Evolutionary conservation across 2,329 filamentous ascomycete genomes (phyloP).

Genomic region (Mycosphaerella arachidis): DNA sequence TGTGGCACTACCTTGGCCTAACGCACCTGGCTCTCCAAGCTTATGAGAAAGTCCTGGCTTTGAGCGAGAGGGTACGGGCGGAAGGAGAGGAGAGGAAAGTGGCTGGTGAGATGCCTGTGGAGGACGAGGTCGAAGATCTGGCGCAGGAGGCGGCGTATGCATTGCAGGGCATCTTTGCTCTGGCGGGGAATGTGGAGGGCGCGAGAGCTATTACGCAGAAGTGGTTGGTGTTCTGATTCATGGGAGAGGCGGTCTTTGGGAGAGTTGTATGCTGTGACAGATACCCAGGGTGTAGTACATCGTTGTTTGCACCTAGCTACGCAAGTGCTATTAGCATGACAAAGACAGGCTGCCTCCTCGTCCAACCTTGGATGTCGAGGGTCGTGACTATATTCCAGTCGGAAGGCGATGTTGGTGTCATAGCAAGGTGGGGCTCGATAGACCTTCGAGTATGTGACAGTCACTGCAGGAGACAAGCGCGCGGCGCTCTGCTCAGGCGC

Average conservation of each 20-base stretch:
- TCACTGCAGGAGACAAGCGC: no score
- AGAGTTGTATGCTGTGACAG: background rate
- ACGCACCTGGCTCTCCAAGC: slow-evolving; percentile 66
- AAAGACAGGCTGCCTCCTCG: no score
- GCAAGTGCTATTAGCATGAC: no score
- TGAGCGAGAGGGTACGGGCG: slow-evolving; percentile 45
- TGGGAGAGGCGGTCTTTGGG: background rate
- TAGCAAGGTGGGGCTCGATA: no score
- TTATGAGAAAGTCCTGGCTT: slow-evolving; percentile 58
- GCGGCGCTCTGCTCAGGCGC: no score
- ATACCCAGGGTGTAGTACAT: slow-evolving; percentile 1
- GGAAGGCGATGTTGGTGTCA: no score
- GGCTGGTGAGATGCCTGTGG: slow-evolving; percentile 12
- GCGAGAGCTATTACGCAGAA: slow-evolving; percentile 58
- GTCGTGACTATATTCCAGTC: no score
- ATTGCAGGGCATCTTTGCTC: slow-evolving; percentile 61
- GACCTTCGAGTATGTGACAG: no score
- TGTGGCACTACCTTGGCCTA: slow-evolving; percentile 72
- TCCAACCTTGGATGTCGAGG: no score
- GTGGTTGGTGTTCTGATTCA: slow-evolving; percentile 44
- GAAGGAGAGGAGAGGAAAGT: slow-evolving; percentile 34
- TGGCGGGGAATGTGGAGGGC: slow-evolving; percentile 58
- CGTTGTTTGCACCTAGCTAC: no score
- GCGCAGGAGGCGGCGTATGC: slow-evolving; percentile 70
- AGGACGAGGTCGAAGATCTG: slow-evolving; percentile 51